Evolutionary conservation across 805 yeast species (phyloP).

Genomic region (Blastobotrys peoriensis): DNA sequence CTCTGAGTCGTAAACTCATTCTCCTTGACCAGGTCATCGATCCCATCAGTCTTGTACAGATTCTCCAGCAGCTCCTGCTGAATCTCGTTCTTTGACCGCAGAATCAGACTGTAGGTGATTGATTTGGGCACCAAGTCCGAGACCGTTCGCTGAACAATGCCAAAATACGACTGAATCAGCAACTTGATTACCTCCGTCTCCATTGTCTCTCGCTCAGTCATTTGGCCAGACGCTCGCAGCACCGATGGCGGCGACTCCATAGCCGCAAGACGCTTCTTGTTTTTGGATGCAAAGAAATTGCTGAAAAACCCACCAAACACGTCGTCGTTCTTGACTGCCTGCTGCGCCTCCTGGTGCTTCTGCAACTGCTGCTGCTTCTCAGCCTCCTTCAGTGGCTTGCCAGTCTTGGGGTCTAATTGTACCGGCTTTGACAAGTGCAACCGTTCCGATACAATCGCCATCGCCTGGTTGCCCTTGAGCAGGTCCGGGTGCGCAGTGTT

Average conservation of each 20-base stretch:
- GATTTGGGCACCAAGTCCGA: slow-evolving; percentile 94
- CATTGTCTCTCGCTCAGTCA: slow-evolving; percentile 91
- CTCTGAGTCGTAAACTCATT: slow-evolving; percentile 87
- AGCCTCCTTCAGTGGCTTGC: slow-evolving; percentile 59
- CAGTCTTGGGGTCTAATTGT: slow-evolving; percentile 86
- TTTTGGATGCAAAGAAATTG: slow-evolving; percentile 87
- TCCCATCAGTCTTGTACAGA: slow-evolving; percentile 65
- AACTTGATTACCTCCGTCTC: slow-evolving; percentile 96
- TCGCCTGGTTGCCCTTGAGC: slow-evolving; percentile 89
- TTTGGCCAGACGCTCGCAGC: slow-evolving; percentile 80
- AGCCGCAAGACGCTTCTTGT: slow-evolving; percentile 85
- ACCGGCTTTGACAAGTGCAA: slow-evolving; percentile 68
- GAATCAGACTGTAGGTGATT: slow-evolving; percentile 83
- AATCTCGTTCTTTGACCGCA: slow-evolving; percentile 72
- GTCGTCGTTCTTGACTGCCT: slow-evolving; percentile 37
- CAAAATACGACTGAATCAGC: slow-evolving; percentile 81
- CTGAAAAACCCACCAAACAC: slow-evolving; percentile 80
- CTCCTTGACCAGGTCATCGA: slow-evolving; percentile 79
- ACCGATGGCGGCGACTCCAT: slow-evolving; percentile 97
- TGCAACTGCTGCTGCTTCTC: slow-evolving; percentile 19
- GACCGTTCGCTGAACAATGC: slow-evolving; percentile 87
- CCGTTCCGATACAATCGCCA: slow-evolving; percentile 84
- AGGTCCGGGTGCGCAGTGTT: slow-evolving; percentile 98
- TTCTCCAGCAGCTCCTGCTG: slow-evolving; percentile 88
- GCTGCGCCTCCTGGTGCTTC: slow-evolving; percentile 14